phyloP scores from a whole-genome alignment of 2,329 filamentous ascomycete genomes.

The Lachnellula occidentalis region DNA sequence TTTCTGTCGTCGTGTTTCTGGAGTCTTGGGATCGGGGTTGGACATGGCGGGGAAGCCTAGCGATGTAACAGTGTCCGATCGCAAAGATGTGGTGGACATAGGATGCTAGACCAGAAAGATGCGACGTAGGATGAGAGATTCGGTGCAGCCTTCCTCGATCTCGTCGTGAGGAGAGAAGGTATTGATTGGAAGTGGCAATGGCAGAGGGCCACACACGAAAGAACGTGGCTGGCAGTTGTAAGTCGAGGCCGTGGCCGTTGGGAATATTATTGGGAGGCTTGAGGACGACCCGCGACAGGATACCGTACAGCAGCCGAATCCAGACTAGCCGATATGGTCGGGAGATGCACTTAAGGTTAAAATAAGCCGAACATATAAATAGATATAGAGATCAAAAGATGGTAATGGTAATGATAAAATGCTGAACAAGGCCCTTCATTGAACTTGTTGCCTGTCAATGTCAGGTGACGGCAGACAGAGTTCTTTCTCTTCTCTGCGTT shows the following conservation, averaged over 20 bases:
- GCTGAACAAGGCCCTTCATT: not conserved
- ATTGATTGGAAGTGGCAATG: constrained; percentile 9
- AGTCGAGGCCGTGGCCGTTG: not conserved
- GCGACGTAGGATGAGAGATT: not conserved
- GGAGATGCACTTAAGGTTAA: not conserved
- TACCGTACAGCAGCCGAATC: not conserved
- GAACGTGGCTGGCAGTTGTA: not conserved
- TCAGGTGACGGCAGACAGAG: too few species aligned
- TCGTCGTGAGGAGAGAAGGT: constrained; percentile 9
- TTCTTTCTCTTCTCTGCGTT: too few species aligned
- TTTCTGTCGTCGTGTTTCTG: constrained; percentile 12
- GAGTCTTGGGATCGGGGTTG: constrained; percentile 15
- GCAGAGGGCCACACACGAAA: constrained; percentile 6
- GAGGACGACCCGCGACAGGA: too few species aligned
- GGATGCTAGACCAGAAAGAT: not conserved
- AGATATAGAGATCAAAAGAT: not conserved
- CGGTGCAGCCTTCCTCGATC: constrained; percentile 14
- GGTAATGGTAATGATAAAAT: not conserved
- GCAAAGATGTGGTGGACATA: constrained; percentile 2
- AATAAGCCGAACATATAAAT: not conserved
- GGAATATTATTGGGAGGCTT: too few species aligned
- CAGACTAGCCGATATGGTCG: not conserved
- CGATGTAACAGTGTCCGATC: constrained; percentile 1
- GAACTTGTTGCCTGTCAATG: not conserved
- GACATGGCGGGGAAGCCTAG: constrained; percentile 21